Conservation (phyloP, 2,329 filamentous ascomycete genomes). For the Claviceps cyperi region DNA sequence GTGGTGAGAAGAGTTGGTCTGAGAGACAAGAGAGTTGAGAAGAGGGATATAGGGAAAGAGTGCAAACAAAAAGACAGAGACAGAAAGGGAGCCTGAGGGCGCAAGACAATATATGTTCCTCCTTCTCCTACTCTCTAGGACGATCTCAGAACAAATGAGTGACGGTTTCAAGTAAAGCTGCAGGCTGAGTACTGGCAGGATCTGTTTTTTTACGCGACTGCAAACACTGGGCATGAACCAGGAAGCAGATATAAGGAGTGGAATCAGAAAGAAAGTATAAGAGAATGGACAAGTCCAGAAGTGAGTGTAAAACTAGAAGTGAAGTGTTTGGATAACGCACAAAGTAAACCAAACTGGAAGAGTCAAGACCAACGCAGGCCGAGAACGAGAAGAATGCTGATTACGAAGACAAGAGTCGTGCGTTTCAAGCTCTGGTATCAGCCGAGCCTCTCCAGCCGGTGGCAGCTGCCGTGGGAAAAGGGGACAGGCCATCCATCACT, state of each 20-base stretch:
- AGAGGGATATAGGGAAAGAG: neutral
- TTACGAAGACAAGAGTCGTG: neutral
- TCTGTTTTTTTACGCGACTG: neutral
- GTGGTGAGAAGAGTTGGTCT: neutral
- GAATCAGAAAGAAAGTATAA: neutral
- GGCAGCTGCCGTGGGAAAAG: constrained; percentile 1
- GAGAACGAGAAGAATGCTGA: neutral
- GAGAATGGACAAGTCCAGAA: neutral
- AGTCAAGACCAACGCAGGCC: too few species aligned
- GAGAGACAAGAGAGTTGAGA: neutral
- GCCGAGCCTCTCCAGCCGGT: neutral
- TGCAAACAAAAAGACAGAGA: neutral
- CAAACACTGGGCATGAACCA: neutral
- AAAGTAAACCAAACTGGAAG: too few species aligned
- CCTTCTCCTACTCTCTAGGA: neutral
- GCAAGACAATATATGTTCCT: neutral
- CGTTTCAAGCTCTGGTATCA: neutral
- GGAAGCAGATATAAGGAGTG: neutral
- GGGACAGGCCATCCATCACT: too few species aligned
- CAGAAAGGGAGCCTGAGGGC: too few species aligned
- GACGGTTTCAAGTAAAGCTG: neutral
- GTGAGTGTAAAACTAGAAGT: too few species aligned
- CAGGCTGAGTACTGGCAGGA: too few species aligned
- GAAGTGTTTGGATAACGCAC: too few species aligned
- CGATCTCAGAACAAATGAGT: neutral